Percentiles rank a stretch among this genome's conserved stretches.
Conservation (phyloP, 2,329 filamentous ascomycete species). For the Fonsecaea monophora region DNA sequence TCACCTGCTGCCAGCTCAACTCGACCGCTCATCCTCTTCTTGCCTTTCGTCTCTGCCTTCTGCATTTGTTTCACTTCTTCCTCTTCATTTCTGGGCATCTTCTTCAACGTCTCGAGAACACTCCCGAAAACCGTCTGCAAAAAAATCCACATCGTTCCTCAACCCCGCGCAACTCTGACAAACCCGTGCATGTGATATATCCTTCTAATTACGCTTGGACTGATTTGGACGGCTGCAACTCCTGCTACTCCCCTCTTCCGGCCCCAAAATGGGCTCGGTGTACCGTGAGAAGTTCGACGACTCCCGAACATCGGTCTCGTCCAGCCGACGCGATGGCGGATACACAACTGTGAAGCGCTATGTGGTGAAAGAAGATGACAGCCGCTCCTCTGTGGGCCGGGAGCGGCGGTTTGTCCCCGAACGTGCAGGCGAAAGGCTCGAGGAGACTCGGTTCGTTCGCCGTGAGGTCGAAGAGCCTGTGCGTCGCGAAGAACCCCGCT, state of each 20-base stretch:
- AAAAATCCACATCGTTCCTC: not conserved
- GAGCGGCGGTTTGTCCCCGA: constrained; percentile 52
- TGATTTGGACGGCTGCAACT: not conserved
- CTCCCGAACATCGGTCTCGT: constrained; percentile 39
- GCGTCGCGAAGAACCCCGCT: constrained; percentile 38
- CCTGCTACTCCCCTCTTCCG: not conserved
- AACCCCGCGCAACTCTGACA: not conserved
- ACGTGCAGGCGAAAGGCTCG: constrained; percentile 42
- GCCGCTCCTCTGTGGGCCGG: constrained; percentile 45
- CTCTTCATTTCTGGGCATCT: constrained; percentile 27
- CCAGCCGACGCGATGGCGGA: constrained; percentile 48
- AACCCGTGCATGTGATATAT: constrained; percentile 5
- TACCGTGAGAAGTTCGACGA: constrained; percentile 53
- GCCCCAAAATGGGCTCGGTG: constrained; percentile 36
- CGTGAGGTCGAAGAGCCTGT: constrained; percentile 43
- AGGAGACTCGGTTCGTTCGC: constrained; percentile 59
- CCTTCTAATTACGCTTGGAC: not conserved
- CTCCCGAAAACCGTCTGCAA: not conserved
- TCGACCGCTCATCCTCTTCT: constrained; percentile 27
- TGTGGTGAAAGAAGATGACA: constrained; percentile 52
- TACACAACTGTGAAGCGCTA: constrained; percentile 68
- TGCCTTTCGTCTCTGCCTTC: constrained; percentile 11
- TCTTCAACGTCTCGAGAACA: not conserved
- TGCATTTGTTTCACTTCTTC: constrained; percentile 14
- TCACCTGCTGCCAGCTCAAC: constrained; percentile 28